phyloP scores from a whole-genome alignment of 140 eudicot species.

The Stevia rebaudiana region DNA sequence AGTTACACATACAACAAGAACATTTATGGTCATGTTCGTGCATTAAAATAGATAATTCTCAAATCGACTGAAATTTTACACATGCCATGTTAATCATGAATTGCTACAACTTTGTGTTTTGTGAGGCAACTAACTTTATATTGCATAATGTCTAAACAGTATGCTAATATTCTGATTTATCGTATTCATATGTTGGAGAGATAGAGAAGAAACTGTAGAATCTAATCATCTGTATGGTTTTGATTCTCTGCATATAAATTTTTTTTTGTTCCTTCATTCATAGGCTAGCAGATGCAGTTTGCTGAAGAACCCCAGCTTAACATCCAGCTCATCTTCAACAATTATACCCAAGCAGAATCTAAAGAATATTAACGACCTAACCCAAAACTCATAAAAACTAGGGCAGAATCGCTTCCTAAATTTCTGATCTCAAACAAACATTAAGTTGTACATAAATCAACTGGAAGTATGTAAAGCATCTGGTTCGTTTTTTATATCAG shows the following conservation, averaged over 20 bases:
- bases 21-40: neutral
- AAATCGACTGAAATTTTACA: neutral
- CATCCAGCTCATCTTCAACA: neutral
- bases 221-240: neutral
- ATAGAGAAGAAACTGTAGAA: neutral
- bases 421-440: constrained; percentile 9
- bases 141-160: neutral
- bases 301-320: neutral
- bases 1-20: constrained; percentile 8
- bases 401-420: neutral
- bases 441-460: neutral
- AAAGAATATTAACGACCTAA: constrained; percentile 8
- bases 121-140: neutral
- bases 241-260: neutral
- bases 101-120: neutral
- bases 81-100: neutral
- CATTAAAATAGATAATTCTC: neutral
- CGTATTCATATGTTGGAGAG: neutral
- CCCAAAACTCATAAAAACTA: neutral
- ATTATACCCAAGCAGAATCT: neutral
- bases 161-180: neutral
- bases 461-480: neutral
- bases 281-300: neutral
- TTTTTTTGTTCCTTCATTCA: neutral
- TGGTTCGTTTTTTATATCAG: neutral